Conservation (phyloP, 352 stramenopile genomes). For the Phytophthora hibernalis region DNA sequence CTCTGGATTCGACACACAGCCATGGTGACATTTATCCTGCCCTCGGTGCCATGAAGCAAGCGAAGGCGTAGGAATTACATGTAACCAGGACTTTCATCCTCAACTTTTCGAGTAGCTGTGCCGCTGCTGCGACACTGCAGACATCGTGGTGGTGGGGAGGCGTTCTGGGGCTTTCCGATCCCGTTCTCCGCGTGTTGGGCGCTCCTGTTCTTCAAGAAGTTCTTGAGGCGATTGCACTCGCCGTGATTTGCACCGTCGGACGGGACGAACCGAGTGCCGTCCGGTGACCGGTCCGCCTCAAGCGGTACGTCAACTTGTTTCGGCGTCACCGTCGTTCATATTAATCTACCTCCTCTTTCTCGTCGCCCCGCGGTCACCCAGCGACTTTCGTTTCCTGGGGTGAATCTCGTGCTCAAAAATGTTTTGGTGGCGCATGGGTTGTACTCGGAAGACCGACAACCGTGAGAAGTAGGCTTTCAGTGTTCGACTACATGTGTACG, state of each 20-base stretch:
- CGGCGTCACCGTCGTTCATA: slow-evolving; percentile 17
- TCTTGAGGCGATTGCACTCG: slow-evolving; percentile 22
- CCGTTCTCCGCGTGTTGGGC: slow-evolving; percentile 28
- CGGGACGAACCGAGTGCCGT: slow-evolving; percentile 6
- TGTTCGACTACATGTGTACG: too few relatives aligned
- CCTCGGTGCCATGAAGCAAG: slow-evolving; percentile 21
- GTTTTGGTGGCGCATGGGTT: not conserved
- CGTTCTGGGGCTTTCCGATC: slow-evolving; percentile 34
- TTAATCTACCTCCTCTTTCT: slow-evolving; percentile 30
- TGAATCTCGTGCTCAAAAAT: slow-evolving; percentile 20
- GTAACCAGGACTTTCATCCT: too few relatives aligned
- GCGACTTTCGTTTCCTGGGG: not conserved
- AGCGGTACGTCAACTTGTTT: slow-evolving; percentile 24
- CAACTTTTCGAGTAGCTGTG: slow-evolving; percentile 7
- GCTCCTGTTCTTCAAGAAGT: not conserved
- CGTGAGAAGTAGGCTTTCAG: too few relatives aligned
- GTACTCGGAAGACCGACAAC: not conserved
- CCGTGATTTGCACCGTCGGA: slow-evolving; percentile 22
- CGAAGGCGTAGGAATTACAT: slow-evolving; percentile 17
- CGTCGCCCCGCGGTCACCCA: slow-evolving; percentile 10
- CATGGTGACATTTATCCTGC: slow-evolving; percentile 13
- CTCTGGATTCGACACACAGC: slow-evolving; percentile 24
- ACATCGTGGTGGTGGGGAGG: slow-evolving; percentile 19
- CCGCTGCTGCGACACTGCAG: slow-evolving; percentile 10
- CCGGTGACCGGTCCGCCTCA: slow-evolving; percentile 12